Conservation (phyloP, 805 yeast genomes). For the Lachancea lanzarotensis region DNA sequence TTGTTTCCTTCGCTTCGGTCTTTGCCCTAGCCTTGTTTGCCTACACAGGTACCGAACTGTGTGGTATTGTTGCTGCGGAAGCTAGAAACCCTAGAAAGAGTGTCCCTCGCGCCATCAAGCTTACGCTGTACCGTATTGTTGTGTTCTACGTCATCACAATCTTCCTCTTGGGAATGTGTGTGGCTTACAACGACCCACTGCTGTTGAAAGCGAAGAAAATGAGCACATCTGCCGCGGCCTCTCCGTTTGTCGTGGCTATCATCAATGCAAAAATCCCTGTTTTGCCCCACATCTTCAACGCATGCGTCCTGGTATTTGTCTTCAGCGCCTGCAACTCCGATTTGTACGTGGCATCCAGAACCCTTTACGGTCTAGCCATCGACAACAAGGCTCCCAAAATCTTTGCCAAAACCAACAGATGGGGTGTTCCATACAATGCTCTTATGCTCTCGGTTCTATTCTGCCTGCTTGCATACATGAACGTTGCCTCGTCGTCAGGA, state of each 20-base stretch:
- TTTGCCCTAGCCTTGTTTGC: conserved; percentile 64
- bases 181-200: conserved; percentile 48
- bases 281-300: conserved; percentile 71
- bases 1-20: conserved; percentile 56
- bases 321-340: conserved; percentile 79
- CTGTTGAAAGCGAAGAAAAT: conserved; percentile 46
- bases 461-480: conserved; percentile 66
- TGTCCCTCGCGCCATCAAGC: conserved; percentile 64
- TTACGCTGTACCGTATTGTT: conserved; percentile 63
- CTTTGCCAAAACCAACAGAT: conserved; percentile 55
- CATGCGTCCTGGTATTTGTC: conserved; percentile 67
- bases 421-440: conserved; percentile 66
- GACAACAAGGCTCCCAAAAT: conserved; percentile 69
- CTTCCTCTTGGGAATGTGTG: conserved; percentile 61
- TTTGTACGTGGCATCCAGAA: conserved; percentile 70
- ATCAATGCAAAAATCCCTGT: conserved; percentile 53
- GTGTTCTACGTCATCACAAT: conserved; percentile 58
- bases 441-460: conserved; percentile 45
- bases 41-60: conserved; percentile 61
- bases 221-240: conserved; percentile 58
- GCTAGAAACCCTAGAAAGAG: conserved; percentile 60
- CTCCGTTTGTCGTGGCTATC: conserved; percentile 82
- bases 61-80: conserved; percentile 71
- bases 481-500: conserved; percentile 49
- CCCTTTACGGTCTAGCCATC: conserved; percentile 62